These are phyloP conservation scores for Reticulascus tulasneorum DNA, from an alignment of 2,329 filamentous ascomycete genomes.

Conservation along the genomic window DNA sequence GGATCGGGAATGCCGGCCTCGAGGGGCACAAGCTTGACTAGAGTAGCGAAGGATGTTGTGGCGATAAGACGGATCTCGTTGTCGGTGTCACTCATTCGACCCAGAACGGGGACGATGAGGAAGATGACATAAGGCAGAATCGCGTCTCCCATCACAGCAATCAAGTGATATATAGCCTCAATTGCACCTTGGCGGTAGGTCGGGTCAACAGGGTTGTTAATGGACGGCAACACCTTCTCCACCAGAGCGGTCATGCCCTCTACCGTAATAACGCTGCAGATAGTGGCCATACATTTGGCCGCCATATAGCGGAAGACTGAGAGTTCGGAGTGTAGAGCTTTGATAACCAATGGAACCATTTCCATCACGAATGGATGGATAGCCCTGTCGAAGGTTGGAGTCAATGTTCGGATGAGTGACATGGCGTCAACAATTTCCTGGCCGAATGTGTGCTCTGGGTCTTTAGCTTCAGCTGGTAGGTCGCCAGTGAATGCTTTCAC, in stretches of 20 bases:
- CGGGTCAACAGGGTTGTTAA: conserved; percentile 85
- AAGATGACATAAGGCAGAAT: conserved; percentile 98
- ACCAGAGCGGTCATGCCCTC: conserved; percentile 95
- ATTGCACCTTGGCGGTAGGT: conserved; percentile 89
- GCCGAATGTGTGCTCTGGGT: conserved; percentile 71
- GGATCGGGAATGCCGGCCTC: conserved; percentile 97
- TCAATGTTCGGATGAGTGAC: conserved; percentile 85
- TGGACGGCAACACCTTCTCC: conserved; percentile 85
- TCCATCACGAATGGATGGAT: conserved; percentile 78
- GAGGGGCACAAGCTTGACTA: conserved; percentile 94
- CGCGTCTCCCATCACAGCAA: conserved; percentile 94
- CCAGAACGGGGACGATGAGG: conserved; percentile 93
- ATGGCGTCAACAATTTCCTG: conserved; percentile 93
- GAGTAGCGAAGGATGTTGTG: conserved; percentile 92
- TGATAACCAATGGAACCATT: conserved; percentile 80
- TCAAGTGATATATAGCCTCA: conserved; percentile 93
- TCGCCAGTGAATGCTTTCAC: conserved; percentile 67
- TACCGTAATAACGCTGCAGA: conserved; percentile 94
- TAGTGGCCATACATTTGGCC: conserved; percentile 93
- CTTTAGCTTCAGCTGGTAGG: conserved; percentile 67
- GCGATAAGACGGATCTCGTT: conserved; percentile 91
- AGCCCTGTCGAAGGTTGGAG: conserved; percentile 77
- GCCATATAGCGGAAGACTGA: conserved; percentile 95
- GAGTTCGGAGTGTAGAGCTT: conserved; percentile 79
- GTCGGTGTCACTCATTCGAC: conserved; percentile 97